Base-by-base conservation (phyloP, 495 filamentous ascomycete species). In the Neurospora sp. region DNA sequence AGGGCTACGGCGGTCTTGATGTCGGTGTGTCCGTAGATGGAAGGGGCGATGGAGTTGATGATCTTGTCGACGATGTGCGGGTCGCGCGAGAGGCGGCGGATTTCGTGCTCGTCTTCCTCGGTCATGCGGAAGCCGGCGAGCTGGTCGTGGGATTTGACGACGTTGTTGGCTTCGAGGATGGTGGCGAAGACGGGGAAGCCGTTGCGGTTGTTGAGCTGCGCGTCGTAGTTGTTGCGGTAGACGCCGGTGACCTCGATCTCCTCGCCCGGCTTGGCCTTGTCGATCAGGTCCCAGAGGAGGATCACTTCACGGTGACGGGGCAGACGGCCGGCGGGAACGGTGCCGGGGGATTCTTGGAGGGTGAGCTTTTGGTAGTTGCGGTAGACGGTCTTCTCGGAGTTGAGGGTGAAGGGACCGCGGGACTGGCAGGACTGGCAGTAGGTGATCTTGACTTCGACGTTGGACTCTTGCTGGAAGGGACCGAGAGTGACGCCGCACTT, bases 181-280 rank as follows among this genome's bases (percentile, higher is more conserved):
- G 96, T 99, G 35, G 96, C 94, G 78, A 99, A 99, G 73, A 99
- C 96, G 4, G 96, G 96, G 85, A 99, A 99, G 31, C 96, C 96
- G 80, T 98, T 99, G 82, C 95, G 96, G 84, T 97, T 97, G 85
- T 99, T 99, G 38, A 99, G 87, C 78, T 96, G 93, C 1, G 95
- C 96, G 80, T 97, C 94, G 79, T 97, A 99, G 86, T 94, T 98
- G 86, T 99, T 99, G 76, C 94, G 93, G 83, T 99, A 99, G 78
- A 98, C 92, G 76, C 96, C 96, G 23, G 94, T 98, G 23, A 99
- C 90, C 78, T 98, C 96, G 72, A 99, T 92, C 79, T 99, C 96
- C 82, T 99, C 96, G 75, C 96, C 96, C 23, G 96, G 96, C 83
- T 98, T 99, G 49, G 94, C 95, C 60, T 89, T 91, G 83, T 99